A percentile compares a stretch with the other conserved stretches of the same genome.
These are phyloP conservation scores for Cercis canadensis DNA, from an alignment of 306 rosid species.

Conservation along the genomic window DNA sequence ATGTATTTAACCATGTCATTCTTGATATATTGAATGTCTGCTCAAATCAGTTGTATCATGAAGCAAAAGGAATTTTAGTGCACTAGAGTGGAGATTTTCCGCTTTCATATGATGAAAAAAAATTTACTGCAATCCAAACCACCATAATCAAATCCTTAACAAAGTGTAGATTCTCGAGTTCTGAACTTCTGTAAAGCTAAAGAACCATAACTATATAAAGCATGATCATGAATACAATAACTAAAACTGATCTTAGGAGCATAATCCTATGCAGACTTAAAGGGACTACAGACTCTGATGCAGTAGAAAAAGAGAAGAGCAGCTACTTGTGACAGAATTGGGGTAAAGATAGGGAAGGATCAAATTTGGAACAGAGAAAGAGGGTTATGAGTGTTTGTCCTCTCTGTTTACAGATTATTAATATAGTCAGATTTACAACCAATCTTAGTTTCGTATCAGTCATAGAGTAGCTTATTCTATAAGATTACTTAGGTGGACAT, in stretches of 20 bases:
- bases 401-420: too few relatives aligned
- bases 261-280: neutral
- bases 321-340: too few relatives aligned
- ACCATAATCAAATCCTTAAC: neutral
- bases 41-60: slow-evolving; percentile 7
- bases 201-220: neutral
- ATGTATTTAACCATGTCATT: slow-evolving; percentile 9
- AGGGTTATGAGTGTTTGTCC: too few relatives aligned
- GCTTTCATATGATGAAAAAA: neutral
- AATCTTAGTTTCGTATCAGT: too few relatives aligned
- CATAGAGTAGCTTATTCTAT: too few relatives aligned
- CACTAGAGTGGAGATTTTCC: neutral
- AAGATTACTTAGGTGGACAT: too few relatives aligned
- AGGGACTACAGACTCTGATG: neutral
- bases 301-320: too few relatives aligned
- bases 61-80: slow-evolving; percentile 13
- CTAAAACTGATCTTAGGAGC: neutral
- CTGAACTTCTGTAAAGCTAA: neutral
- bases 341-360: too few relatives aligned
- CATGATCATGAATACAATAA: neutral
- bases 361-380: too few relatives aligned
- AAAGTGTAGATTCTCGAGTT: neutral
- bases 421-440: too few relatives aligned
- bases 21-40: neutral
- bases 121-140: neutral